Base-by-base conservation (phyloP, 768 basidiomycete species). In the Chalciporus piperatus region DNA sequence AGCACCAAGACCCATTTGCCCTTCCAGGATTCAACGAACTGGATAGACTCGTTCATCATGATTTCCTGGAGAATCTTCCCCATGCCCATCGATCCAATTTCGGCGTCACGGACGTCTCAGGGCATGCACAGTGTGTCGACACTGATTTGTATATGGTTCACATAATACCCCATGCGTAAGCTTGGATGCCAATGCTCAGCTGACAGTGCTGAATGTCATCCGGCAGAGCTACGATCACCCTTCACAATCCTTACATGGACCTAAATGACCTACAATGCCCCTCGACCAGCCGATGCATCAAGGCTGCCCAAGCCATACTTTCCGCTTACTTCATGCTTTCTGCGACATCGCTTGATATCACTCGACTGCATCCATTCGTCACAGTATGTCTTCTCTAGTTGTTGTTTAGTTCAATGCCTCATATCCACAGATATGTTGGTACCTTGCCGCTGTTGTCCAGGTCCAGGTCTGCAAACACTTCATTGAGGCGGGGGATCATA, bases 91-190 rank as follows among this genome's bases (percentile, higher is more conserved):
- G 80, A 70, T 81, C 78, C 63, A 84, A 78, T 55, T 75, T 71
- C 48, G 85, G 80, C n/a, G 78, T 82, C 49, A 79, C 75, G 49
- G 84, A 87, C 50, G 70, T 75, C 35, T 74, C 79, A 38, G 80
- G 81, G 37, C 82, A 78, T 42, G 66, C 68, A 40, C 77, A 76
- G 30, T 75, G 73, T 9, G 71, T 92, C 37, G 89, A 93, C 64
- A 91, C 87, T 2, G 90, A 93, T 65, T 70, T 93, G 50, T 92
- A 89, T 64, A 82, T 92, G 85, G 89, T 89, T 37, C 89, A 92
- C 61, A 77, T 92, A 39, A 79, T 90, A 54, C 91, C 91, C 17
- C 85, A 93, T 64, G 90, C 91, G 89, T 91, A 70, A 67, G 79
- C 48, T 46, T 47, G n/a, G 20, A 33, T 44, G 41, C 45, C 44